Percentiles rank a stretch among this genome's conserved stretches.
phyloP scores from a whole-genome alignment of 257 asterid species.

The Anisodus tanguticus region DNA sequence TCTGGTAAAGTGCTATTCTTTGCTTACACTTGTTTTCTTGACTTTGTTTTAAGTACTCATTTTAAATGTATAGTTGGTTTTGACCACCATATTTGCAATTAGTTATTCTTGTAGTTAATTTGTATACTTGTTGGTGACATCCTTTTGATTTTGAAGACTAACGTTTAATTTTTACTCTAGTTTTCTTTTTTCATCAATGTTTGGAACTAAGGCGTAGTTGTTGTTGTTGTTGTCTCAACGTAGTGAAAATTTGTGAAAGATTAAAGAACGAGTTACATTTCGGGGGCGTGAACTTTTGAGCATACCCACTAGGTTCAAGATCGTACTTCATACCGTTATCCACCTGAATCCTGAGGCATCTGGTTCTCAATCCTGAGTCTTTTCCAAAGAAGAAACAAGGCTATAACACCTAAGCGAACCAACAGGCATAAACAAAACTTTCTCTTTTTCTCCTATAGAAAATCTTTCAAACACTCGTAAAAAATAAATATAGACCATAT shows the following conservation, averaged over 20 bases:
- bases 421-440: not conserved
- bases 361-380: not conserved
- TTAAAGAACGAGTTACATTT: constrained; percentile 11
- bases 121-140: not conserved
- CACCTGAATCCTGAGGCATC: not conserved
- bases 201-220: no score
- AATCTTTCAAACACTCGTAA: not conserved
- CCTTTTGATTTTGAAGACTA: constrained; percentile 21
- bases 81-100: constrained; percentile 11
- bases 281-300: not conserved
- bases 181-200: not conserved
- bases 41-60: not conserved
- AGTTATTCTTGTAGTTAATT: not conserved
- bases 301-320: constrained; percentile 1
- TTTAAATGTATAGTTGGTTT: not conserved
- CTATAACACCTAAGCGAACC: not conserved
- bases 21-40: not conserved
- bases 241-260: constrained; percentile 14
- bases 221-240: not conserved
- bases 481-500: not conserved
- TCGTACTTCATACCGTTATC: not conserved
- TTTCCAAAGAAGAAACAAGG: not conserved
- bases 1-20: constrained; percentile 35
- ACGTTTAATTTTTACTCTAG: not conserved
- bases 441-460: not conserved